Evolutionary conservation across 192 early-diverging fungal species (phyloP).

Genomic region (Funneliformis geosporum): DNA sequence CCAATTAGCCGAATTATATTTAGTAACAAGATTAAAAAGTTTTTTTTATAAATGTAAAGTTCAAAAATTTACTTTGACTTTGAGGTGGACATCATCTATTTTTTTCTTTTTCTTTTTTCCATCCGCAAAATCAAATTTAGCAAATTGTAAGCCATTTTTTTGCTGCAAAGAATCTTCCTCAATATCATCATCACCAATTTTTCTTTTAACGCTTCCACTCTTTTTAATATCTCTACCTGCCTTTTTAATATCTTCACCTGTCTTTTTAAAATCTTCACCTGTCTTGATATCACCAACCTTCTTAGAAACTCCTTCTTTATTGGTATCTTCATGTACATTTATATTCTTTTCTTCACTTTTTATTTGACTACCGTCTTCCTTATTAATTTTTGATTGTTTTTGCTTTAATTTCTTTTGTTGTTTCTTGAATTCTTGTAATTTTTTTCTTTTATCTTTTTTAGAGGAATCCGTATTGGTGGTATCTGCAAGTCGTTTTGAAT

Average conservation of each 20-base stretch:
- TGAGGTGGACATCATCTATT: slow-evolving; percentile 60
- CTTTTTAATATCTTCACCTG: too few relatives aligned
- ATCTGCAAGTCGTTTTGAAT: neutral
- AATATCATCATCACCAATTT: slow-evolving; percentile 39
- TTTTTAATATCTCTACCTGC: slow-evolving; percentile 41
- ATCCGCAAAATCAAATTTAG: slow-evolving; percentile 67
- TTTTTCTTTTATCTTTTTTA: neutral
- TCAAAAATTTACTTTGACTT: slow-evolving; percentile 53
- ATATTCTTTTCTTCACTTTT: slow-evolving; percentile 55
- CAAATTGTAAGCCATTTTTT: slow-evolving; percentile 63
- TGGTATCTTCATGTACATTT: slow-evolving; percentile 37
- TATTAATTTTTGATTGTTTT: neutral
- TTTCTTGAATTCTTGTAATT: neutral
- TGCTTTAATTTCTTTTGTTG: neutral
- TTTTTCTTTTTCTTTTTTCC: slow-evolving; percentile 68
- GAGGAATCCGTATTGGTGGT: neutral
- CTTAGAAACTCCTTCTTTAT: slow-evolving; percentile 39
- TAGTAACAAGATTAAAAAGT: too few relatives aligned
- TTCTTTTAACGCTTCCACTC: slow-evolving; percentile 51
- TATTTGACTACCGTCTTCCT: slow-evolving; percentile 55
- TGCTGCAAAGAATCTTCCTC: slow-evolving; percentile 62
- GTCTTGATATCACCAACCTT: slow-evolving; percentile 32
- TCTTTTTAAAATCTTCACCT: neutral
- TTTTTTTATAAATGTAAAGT: neutral
- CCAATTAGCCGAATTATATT: neutral